Base-by-base conservation (phyloP, 192 early-diverging fungal species). In the Entomortierella beljakovae region DNA sequence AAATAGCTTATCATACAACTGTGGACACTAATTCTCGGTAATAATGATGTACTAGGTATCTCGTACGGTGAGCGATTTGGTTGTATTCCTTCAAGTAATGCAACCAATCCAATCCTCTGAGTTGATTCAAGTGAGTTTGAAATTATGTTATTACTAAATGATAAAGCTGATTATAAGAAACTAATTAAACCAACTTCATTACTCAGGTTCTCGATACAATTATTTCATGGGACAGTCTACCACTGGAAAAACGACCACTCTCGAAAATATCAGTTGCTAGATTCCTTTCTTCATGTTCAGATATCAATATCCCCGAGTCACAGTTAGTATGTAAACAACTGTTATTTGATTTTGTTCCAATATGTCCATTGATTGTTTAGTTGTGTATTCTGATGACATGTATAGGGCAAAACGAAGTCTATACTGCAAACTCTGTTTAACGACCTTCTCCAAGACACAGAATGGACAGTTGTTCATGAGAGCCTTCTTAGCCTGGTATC, bases 401-500 rank as follows among this genome's bases (percentile, higher is more conserved):
- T 32, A 40, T 59, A 67, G 67, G 32, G 13, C 5, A 52, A 55
- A 16, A 55, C 35, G 13, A 42, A 55, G 8, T 15, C 50, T 13
- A 35, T 48, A 25, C 25, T 72, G 22, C 29, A 48, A 22, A 22
- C 32, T 0, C 56, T 72, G 22, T 72, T 38, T n/a, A 20, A 33
- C 3, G 40, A 8, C 13, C 70, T 72, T 26, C n/a, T 62, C 11
- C 25, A 31, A 15, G 62, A 57, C 20, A 15, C 38, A 29, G 70
- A 64, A n/a, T 64, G 61, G 55, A 38, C 35, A 13, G 56, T 64
- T 10, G 23, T 62, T 26, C 62, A 72, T 29, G 54, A 22, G 15
- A 59, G 55, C n/a, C 23, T 72, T n/a, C 51, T 59, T 20, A 72
- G 46, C 26, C 22, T 64, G 70, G 70, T 71, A 71, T 48, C 32